Percentiles rank a stretch among this genome's conserved stretches.
phyloP scores from a whole-genome alignment of 441 rosid species.

The Theobroma grandiflorum region DNA sequence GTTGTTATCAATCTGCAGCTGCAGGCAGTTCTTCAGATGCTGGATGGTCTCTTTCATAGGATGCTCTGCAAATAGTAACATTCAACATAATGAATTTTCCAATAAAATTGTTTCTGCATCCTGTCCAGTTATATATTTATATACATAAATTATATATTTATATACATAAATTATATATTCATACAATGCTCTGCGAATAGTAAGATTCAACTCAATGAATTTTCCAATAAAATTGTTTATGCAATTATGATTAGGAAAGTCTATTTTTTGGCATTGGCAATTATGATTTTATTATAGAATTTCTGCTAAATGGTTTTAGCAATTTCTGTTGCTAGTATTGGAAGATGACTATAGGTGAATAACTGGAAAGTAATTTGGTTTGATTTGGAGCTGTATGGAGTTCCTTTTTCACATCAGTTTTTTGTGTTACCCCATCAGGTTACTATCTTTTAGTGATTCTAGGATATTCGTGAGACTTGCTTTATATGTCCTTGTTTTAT shows the following conservation, averaged over 20 bases:
- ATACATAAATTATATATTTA: background rate
- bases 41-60: constrained; percentile 36
- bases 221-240: constrained; percentile 26
- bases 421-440: background rate
- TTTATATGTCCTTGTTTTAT: background rate
- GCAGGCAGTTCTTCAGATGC: constrained; percentile 32
- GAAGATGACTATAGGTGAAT: background rate
- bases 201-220: constrained; percentile 22
- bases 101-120: constrained; percentile 30
- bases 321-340: background rate
- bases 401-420: background rate
- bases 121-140: constrained; percentile 39
- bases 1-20: constrained; percentile 36
- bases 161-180: background rate
- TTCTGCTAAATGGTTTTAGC: background rate
- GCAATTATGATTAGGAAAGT: constrained; percentile 30
- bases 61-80: constrained; percentile 30
- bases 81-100: constrained; percentile 21
- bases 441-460: background rate
- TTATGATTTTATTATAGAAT: background rate
- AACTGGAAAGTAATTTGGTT: background rate
- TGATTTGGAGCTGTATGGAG: background rate
- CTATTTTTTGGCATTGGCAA: background rate
- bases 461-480: background rate
- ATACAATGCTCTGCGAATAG: constrained; percentile 32